Conservation (phyloP, 495 filamentous ascomycete species). For the Penicillium salamii region DNA sequence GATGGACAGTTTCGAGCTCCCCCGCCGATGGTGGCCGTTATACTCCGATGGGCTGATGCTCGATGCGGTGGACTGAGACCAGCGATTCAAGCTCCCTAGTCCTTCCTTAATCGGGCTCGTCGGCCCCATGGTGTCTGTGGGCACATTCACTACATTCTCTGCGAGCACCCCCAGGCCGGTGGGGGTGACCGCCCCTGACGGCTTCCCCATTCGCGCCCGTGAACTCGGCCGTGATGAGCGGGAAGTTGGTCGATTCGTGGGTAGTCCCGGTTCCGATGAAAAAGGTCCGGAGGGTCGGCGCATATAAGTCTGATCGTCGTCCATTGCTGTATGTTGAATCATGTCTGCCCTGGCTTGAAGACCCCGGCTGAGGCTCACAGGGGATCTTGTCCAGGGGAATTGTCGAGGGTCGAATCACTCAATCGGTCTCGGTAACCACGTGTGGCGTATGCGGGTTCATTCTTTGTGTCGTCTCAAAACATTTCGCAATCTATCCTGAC, state of each 20-base stretch:
- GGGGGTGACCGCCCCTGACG: conserved; percentile 14
- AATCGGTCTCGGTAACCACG: conserved; percentile 4
- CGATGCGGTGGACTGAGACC: conserved; percentile 75
- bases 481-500: conserved; percentile 16
- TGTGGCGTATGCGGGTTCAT: conserved; percentile 11
- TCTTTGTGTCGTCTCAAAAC: conserved; percentile 15
- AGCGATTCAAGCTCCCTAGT: conserved; percentile 73
- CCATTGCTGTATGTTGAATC: conserved; percentile 28
- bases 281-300: conserved; percentile 20
- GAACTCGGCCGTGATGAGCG: conserved; percentile 23
- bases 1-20: conserved; percentile 55
- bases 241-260: conserved; percentile 19
- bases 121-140: conserved; percentile 19
- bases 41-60: conserved; percentile 56
- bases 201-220: conserved; percentile 19
- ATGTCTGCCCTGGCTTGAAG: too few species aligned
- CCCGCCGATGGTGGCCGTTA: conserved; percentile 43
- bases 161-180: conserved; percentile 19
- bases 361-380: too few species aligned
- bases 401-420: neutral
- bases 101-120: conserved; percentile 56
- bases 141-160: conserved; percentile 13
- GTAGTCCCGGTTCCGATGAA: conserved; percentile 10
- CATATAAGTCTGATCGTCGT: conserved; percentile 26
- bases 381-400: too few species aligned